Conservation (phyloP, 192 early-diverging fungal species). For the Podila horticola region DNA sequence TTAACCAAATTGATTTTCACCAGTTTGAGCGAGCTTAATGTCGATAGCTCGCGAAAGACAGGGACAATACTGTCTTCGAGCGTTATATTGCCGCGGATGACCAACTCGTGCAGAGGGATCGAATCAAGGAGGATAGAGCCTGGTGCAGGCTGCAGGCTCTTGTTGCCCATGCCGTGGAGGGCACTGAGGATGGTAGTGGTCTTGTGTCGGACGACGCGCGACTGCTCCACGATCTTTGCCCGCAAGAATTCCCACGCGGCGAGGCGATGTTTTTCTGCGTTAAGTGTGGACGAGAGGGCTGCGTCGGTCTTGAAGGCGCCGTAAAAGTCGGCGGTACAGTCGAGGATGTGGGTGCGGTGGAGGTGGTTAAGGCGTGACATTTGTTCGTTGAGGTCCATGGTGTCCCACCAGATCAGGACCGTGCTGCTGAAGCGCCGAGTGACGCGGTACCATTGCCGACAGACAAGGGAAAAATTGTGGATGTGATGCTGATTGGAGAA, state of each 20-base stretch:
- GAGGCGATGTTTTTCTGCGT: neutral
- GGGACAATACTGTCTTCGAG: neutral
- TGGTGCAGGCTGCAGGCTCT: neutral
- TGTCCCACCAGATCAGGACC: neutral
- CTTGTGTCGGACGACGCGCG: neutral
- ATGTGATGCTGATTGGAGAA: neutral
- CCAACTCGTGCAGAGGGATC: neutral
- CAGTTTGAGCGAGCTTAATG: neutral
- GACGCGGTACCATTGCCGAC: constrained; percentile 3
- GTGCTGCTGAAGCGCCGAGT: neutral
- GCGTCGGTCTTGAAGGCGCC: neutral
- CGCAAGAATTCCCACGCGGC: neutral
- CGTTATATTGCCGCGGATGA: neutral
- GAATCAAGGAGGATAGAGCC: neutral
- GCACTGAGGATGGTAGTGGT: neutral
- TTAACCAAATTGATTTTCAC: neutral
- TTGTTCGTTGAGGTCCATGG: neutral
- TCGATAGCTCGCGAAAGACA: neutral
- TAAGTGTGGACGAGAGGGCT: neutral
- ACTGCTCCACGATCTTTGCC: neutral
- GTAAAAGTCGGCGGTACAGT: neutral
- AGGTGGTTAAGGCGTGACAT: neutral
- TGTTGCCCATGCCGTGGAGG: neutral
- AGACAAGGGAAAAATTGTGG: neutral
- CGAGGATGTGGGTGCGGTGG: constrained; percentile 1